Conservation (phyloP, 2,329 filamentous ascomycete genomes). For the Lasiodiplodia citricola region DNA sequence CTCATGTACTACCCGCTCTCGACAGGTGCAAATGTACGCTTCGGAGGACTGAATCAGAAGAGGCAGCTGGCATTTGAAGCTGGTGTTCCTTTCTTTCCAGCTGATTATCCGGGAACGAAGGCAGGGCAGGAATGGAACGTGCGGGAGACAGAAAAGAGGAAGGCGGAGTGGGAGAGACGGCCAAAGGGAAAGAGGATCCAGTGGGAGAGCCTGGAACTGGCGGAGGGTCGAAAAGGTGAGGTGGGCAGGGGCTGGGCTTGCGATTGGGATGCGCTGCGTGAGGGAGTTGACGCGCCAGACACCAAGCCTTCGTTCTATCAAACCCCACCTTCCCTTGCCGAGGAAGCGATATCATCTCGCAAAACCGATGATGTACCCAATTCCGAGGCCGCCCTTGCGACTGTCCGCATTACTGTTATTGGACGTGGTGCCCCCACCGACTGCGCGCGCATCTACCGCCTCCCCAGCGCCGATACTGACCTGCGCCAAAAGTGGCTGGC, state of each 20-base stretch:
- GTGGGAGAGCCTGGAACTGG: conserved; percentile 77
- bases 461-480: conserved; percentile 63
- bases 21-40: conserved; percentile 78
- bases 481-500: conserved; percentile 76
- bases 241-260: conserved; percentile 81
- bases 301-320: conserved; percentile 7
- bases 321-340: neutral
- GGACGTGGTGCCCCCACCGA: conserved; percentile 71
- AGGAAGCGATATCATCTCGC: conserved; percentile 18
- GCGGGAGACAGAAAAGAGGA: conserved; percentile 64
- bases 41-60: conserved; percentile 80
- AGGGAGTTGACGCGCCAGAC: neutral
- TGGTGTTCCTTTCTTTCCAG: conserved; percentile 80
- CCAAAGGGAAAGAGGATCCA: conserved; percentile 82
- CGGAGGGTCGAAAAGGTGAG: conserved; percentile 77
- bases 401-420: conserved; percentile 70
- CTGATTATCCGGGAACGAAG: conserved; percentile 78
- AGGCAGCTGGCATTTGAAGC: conserved; percentile 83
- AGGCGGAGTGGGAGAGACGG: conserved; percentile 72
- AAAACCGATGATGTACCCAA: conserved; percentile 26
- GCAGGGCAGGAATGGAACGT: conserved; percentile 81
- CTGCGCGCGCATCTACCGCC: conserved; percentile 84
- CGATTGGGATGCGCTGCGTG: conserved; percentile 67
- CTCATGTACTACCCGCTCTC: conserved; percentile 82
- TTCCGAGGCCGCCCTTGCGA: conserved; percentile 50